Conservation (phyloP, 2,329 filamentous ascomycete species). For the Fusarium sp. region DNA sequence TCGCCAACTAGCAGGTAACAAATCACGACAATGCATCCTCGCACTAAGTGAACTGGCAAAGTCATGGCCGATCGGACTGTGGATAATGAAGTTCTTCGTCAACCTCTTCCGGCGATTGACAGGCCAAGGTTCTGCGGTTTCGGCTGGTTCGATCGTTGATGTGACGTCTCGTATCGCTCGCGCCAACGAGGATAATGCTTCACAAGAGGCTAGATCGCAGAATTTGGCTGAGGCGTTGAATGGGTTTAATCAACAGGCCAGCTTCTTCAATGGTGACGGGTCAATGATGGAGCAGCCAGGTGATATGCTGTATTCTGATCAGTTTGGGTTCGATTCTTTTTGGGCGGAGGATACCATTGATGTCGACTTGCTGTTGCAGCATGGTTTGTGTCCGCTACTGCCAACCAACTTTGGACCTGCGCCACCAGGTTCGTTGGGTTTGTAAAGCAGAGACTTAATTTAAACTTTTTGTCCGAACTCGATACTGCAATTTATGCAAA, state of each 20-base stretch:
- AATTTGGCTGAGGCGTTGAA: neutral
- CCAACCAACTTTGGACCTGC: constrained; percentile 14
- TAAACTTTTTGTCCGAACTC: no score
- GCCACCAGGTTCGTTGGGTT: neutral
- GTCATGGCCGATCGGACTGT: constrained; percentile 33
- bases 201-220: neutral
- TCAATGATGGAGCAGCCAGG: neutral
- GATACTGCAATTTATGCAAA: no score
- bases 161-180: constrained; percentile 16
- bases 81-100: constrained; percentile 34
- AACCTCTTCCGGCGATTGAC: constrained; percentile 33
- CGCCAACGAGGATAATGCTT: neutral
- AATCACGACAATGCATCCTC: constrained; percentile 40
- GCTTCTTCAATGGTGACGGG: neutral
- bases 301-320: constrained; percentile 7
- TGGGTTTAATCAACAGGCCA: neutral
- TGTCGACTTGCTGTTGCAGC: constrained; percentile 26
- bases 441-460: neutral
- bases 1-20: constrained; percentile 36
- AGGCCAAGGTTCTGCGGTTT: constrained; percentile 15
- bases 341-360: constrained; percentile 24
- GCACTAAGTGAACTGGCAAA: constrained; percentile 34
- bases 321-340: constrained; percentile 7
- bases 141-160: constrained; percentile 20
- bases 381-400: constrained; percentile 22